Conservation (phyloP, 1,139 yeast species). For the Debaryomycetaceae sp. region DNA sequence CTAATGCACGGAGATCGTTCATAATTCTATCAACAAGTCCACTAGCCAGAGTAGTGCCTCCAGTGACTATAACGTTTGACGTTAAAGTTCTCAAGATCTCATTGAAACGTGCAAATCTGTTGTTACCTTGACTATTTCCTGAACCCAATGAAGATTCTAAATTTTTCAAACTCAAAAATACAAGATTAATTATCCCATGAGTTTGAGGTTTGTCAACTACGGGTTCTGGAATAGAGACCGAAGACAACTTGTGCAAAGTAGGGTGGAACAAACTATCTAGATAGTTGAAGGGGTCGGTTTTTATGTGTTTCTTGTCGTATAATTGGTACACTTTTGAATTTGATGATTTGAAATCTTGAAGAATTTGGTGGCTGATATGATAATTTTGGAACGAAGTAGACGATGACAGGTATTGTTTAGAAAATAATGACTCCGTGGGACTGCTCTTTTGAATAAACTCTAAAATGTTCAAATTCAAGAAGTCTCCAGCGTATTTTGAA, state of each 20-base stretch:
- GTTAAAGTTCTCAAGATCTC: constrained; percentile 43
- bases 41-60: constrained; percentile 57
- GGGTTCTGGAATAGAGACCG: constrained; percentile 33
- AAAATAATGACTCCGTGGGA: constrained; percentile 26
- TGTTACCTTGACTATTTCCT: constrained; percentile 20
- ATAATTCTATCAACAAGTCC: constrained; percentile 62
- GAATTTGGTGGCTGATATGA: constrained; percentile 38
- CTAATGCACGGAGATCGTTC: constrained; percentile 52
- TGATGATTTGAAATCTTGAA: constrained; percentile 49
- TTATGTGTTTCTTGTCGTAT: constrained; percentile 40
- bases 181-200: constrained; percentile 42
- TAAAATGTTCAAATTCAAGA: constrained; percentile 53
- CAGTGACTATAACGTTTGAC: constrained; percentile 65
- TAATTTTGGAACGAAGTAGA: constrained; percentile 49
- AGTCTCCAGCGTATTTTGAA: constrained; percentile 69
- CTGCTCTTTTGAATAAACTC: constrained; percentile 34
- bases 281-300: constrained; percentile 41
- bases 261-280: constrained; percentile 60
- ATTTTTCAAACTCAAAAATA: constrained; percentile 35
- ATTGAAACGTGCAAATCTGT: constrained; percentile 34
- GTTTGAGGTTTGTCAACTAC: constrained; percentile 36
- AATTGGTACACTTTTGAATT: constrained; percentile 42
- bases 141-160: constrained; percentile 32
- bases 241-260: constrained; percentile 31
- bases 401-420: constrained; percentile 19